Evolutionary conservation across 1,284 basidiomycete species (phyloP), one percentile per base, ranked within the genome.

Genomic region (Cryptococcus sp.): DNA sequence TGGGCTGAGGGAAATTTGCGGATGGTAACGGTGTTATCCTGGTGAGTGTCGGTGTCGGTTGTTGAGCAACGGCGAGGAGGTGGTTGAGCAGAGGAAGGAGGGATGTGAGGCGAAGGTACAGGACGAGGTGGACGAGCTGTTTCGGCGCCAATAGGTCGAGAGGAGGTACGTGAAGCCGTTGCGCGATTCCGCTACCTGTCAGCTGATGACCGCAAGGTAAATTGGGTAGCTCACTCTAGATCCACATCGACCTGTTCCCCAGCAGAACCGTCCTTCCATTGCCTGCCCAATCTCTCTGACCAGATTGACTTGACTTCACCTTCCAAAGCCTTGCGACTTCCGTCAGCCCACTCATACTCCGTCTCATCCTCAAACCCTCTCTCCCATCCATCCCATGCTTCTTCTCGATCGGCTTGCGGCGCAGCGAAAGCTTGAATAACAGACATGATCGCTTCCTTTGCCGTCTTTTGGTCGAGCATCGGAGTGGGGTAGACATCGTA

Each of bases 51-150:
- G 33, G 45, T 9, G 44, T 50, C 9, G 44, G 43, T 3, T 33
- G 32, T 22, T 48, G 51, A 23, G 26, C 18, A 10, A 43, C 11
- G 0, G 54, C 47, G 21, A 52, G 49, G 11, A 38, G 6, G 7
- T 53, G 45, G 35, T 55, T 53, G 11, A 69, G 50, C 16, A 53
- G 55, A 1, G 68, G 61, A 12, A 68, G 41, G 22, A 71, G 57
- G 3, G 59, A 31, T 10, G 62, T 63, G 31, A 65, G 57, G 18
- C 60, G 62, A 9, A 71, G 64, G 37, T 71, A 71, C 2, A 59
- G 45, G 2, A 62, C 41, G 10, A 71, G 54, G 36, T 68, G 66
- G 32, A 48, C 23, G 14, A 66, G 57, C 34, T 69, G 65, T 7
- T 43, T n/a, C 0, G 59, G 53, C 1, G 56, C 51, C 55, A 66